Base-by-base conservation (phyloP, 176 grass and related monocot species). In the Olyra latifolia region DNA sequence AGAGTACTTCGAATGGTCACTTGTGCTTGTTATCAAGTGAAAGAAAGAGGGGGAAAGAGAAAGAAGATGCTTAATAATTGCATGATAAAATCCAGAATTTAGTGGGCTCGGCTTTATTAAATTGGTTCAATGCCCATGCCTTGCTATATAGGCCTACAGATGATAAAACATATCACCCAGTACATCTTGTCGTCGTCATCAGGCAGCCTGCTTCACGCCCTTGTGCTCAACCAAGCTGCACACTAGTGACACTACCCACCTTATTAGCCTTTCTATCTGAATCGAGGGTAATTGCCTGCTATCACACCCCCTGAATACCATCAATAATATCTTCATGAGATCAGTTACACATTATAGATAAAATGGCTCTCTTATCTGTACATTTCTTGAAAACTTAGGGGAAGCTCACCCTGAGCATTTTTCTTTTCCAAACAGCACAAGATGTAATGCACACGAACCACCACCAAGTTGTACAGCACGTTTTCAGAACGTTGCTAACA, bases 381-480 rank as follows among this genome's bases (percentile, higher is more conserved):
- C 25, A 85, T 55, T 81, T 57, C 35, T 70, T 56, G 10, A 46
- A 27, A 40, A 55, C 50, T 61, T 23, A n/a, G 53, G 75, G 14
- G 1, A 83, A 73, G 9, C 79, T 62, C 32, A 22, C 69, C 8
- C 45, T 23, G 13, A 35, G 25, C 62, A 60, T 62, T 25, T 16
- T 52, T 20, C 11, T n/a, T 15, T 47, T 48, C 52, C 74, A 20
- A 84, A 52, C 20, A 49, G 48, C 41, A 75, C 43, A 63, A 63
- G 14, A 69, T 25, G 43, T 39, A n/a, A 25, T 46, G 50, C 55
- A 70, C 82, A 56, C 62, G 43, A 35, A 81, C 60, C 41, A 14
- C 52, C 28, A 50, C 32, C 35, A 39, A 53, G 54, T 80, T 77
- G 82, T 58, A 47, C 72, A 66, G 58, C 47, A 56, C 4, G 23